phyloP scores from a whole-genome alignment of 129 eudicot genomes.

The Chrysanthemum seticuspe region DNA sequence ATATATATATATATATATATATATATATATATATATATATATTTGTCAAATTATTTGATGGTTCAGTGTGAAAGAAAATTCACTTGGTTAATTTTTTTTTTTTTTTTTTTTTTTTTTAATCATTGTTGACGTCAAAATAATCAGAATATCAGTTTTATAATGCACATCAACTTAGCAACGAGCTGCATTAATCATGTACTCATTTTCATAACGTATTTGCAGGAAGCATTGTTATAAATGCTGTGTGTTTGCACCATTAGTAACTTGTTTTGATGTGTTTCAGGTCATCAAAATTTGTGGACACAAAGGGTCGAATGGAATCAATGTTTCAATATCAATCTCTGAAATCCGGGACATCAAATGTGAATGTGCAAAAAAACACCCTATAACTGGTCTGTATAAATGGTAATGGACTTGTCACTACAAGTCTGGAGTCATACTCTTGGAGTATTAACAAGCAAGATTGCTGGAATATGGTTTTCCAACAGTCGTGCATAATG shows the following conservation, averaged over 20 bases:
- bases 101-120: no score
- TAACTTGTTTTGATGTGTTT: conserved; percentile 5
- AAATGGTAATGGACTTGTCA: conserved; percentile 25
- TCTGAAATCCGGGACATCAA: conserved; percentile 35
- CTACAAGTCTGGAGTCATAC: conserved; percentile 6
- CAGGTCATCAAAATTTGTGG: conserved; percentile 60
- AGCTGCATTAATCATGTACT: no score
- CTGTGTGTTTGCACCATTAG: neutral
- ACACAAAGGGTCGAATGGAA: conserved; percentile 37
- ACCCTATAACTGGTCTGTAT: conserved; percentile 38
- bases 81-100: no score
- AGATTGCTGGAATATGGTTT: conserved; percentile 41
- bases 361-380: conserved; percentile 29
- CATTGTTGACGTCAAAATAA: no score
- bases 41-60: no score
- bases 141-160: no score
- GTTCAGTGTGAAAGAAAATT: no score
- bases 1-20: no score
- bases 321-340: conserved; percentile 23
- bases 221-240: no score
- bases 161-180: no score
- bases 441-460: conserved; percentile 30
- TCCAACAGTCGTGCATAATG: conserved; percentile 31
- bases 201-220: no score
- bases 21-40: no score